Evolutionary conservation across 73 alveolate species (phyloP), one percentile per base, ranked within the genome.

Genomic region (Strombidium stylifer): DNA sequence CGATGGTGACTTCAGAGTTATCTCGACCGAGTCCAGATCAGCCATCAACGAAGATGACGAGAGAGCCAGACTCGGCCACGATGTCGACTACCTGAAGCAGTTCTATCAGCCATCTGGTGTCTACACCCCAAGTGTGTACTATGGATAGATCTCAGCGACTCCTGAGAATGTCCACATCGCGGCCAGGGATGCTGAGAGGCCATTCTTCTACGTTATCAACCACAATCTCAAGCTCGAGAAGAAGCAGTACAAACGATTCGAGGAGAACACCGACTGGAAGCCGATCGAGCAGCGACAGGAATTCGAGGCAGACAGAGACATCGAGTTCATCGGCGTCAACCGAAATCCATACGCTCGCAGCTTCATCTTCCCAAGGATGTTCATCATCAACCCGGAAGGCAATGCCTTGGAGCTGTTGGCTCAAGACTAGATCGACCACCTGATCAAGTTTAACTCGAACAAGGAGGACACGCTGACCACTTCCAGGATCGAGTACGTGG

Each of bases 1-100:
- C 41, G 77, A 69, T 28, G 96, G 93, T 2, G 82, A 82, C 25
- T 55, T 82, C 2, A 71, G 45, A 3, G 37, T 87, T n/a, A 56
- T 87, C 18, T 58, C 91, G 10, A 55, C 93, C 30, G 70, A 82
- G 44, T 72, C 84, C 40, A 69, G 93, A 42, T 59, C 52, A 0
- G 68, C 82, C n/a, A 45, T 82, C 1, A 82, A 87, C 51, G 69
- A 82, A 45, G 64, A 50, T 19, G 72, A 75, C 11, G 57, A 48
- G 14, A 64, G 44, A 15, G 69, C 50, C 49, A 45, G 37, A 30
- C 62, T 87, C 24, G 93, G 96, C 8, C 27, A 76, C 26, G 96
- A 87, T 34, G 0, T 54, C 12, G 96, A 87, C 37, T 82, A 82
- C 51, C 57, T 75, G 54, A 36, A 41, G 15, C 81, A 70, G 23